Base-by-base conservation (phyloP, 345 rosid genomes). In the thale cress (Arabidopsis thaliana) region DNA sequence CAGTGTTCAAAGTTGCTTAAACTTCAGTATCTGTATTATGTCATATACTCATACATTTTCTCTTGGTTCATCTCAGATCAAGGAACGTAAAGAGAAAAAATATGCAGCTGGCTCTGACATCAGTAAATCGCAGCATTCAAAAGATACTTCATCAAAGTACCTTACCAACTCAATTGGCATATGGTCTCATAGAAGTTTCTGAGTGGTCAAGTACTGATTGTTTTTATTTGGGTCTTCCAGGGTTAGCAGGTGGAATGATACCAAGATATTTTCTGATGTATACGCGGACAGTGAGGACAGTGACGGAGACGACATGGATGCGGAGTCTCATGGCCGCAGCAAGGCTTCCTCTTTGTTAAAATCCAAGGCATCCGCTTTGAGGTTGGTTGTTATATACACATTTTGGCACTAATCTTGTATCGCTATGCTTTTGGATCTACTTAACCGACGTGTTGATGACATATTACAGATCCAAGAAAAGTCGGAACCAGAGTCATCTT, bases 221-320 rank as follows among this genome's bases (percentile, higher is more conserved):
- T 67, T 67, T 66, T 72, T 13, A 1, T 44, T 53, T 41, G 24
- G 65, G 59, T 52, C 59, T 49, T 75, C 68, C 87, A 90, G 99
- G 90, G 80, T 67, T 65, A 95, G 99, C 83, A 81, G 84, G 69
- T 95, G 99, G 99, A 92, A 92, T 83, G 96, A 90, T 84, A 85
- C 99, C 20, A 92, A 84, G 77, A 87, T 95, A 83, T 95, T 92
- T 79, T 92, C 98, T 41, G 99, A 87, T 78, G 97, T 83, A 73
- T 88, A 78, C 32, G 83, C 83, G 34, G 87, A 79, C 71, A 83
- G 85, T 69, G 83, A 84, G 34, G 87, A 79, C 71, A 83, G 85
- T 69, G 93, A 82, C 66, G 85, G 25, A 59, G 93, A 85, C 20
- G 79, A 79, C 72, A 84, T 80, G 84, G 85, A 85, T 52, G 76